Conservation (phyloP, 805 yeast species). For the Grigorovia transvaalensis region DNA sequence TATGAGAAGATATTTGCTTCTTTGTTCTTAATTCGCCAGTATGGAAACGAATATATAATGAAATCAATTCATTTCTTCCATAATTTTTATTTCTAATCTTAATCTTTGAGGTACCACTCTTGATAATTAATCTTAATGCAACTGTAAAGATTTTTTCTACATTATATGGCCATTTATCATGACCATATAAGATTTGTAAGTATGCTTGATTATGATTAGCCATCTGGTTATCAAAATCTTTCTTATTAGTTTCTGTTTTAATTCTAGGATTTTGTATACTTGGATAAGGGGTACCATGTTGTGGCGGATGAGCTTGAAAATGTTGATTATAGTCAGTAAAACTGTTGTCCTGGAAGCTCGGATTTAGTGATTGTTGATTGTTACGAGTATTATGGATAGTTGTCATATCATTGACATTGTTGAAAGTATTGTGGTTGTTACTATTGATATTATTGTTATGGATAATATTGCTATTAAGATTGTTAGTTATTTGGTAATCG, state of each 20-base stretch:
- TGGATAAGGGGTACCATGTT: background rate
- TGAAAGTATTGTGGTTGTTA: background rate
- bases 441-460: background rate
- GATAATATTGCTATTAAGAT: background rate
- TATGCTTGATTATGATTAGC: background rate
- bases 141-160: conserved; percentile 87
- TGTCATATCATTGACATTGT: background rate
- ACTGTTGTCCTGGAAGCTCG: background rate
- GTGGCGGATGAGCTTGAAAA: background rate
- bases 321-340: background rate
- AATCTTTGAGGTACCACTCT: conserved; percentile 78
- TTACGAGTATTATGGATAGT: background rate
- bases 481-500: background rate
- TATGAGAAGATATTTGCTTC: conserved; percentile 89
- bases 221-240: background rate
- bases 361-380: background rate
- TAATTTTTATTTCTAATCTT: conserved; percentile 76
- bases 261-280: background rate
- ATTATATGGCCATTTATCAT: conserved; percentile 69
- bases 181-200: conserved; percentile 10
- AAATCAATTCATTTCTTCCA: conserved; percentile 91
- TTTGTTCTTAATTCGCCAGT: conserved; percentile 79
- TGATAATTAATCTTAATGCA: conserved; percentile 75
- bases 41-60: conserved; percentile 66
- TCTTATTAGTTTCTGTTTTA: background rate